These are phyloP conservation scores for Davidsoniella eucalypti DNA, from an alignment of 2,329 filamentous ascomycete species.

Conservation along the genomic window DNA sequence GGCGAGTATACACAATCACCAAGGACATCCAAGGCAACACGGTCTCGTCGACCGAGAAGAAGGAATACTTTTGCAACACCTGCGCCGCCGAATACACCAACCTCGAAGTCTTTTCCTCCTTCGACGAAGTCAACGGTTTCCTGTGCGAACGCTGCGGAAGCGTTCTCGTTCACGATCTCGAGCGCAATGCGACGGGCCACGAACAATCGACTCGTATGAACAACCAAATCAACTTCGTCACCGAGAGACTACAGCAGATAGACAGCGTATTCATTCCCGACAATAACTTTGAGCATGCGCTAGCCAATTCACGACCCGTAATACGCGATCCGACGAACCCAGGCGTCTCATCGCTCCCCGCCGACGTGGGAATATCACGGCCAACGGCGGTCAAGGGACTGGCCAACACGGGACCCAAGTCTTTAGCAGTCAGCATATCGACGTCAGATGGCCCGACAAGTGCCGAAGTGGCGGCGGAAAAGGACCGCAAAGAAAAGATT, in stretches of 20 bases:
- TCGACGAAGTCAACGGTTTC: constrained; percentile 51
- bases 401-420: constrained; percentile 48
- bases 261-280: constrained; percentile 59
- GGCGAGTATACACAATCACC: constrained; percentile 73
- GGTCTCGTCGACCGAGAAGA: constrained; percentile 66
- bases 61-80: constrained; percentile 71
- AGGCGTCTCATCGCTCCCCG: constrained; percentile 40
- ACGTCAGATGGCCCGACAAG: constrained; percentile 48
- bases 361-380: constrained; percentile 34
- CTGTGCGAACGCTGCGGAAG: constrained; percentile 63
- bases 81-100: constrained; percentile 80
- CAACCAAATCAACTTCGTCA: constrained; percentile 63
- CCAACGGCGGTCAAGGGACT: constrained; percentile 56
- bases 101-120: constrained; percentile 71
- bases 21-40: constrained; percentile 76
- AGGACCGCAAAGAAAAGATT: constrained; percentile 46
- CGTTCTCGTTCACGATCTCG: constrained; percentile 46
- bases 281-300: constrained; percentile 55
- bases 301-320: constrained; percentile 46
- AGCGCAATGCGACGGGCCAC: constrained; percentile 52
- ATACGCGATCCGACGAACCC: constrained; percentile 51
- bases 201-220: constrained; percentile 61
- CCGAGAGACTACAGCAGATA: constrained; percentile 58
- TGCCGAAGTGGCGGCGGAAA: constrained; percentile 48
- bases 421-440: constrained; percentile 53